These are phyloP conservation scores for Aspergillus coremiiformis DNA, from an alignment of 495 filamentous ascomycete species.

Conservation along the genomic window DNA sequence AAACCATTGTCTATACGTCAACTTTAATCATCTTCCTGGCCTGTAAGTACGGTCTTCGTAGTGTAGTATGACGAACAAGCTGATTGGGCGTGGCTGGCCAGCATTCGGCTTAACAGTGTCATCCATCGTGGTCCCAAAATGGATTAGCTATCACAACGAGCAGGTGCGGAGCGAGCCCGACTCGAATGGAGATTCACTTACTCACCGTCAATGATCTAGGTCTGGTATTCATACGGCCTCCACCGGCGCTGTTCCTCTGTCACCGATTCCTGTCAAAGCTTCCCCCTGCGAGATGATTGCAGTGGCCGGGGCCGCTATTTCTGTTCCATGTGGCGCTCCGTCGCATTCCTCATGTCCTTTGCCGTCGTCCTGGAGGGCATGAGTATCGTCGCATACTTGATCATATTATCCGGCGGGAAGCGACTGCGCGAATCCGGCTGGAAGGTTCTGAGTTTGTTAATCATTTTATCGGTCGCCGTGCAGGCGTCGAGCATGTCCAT, in stretches of 20 bases:
- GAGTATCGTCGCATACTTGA: constrained; percentile 63
- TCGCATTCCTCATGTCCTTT: constrained; percentile 81
- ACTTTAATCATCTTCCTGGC: constrained; percentile 53
- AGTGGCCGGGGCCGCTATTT: constrained; percentile 65
- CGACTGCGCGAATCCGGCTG: constrained; percentile 69
- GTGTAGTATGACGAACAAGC: not conserved
- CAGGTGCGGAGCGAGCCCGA: constrained; percentile 33
- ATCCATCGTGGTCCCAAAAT: constrained; percentile 66
- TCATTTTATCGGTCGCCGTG: constrained; percentile 52
- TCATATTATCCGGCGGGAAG: constrained; percentile 70
- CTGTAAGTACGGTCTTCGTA: constrained; percentile 38
- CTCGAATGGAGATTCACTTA: not conserved
- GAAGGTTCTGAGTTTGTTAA: constrained; percentile 59
- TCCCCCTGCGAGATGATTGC: constrained; percentile 60
- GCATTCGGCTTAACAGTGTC: constrained; percentile 71
- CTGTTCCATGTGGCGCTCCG: constrained; percentile 84
- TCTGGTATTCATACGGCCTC: constrained; percentile 69
- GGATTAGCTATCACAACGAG: constrained; percentile 66
- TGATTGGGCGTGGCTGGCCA: constrained; percentile 22
- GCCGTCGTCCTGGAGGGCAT: constrained; percentile 69
- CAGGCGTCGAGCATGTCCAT: constrained; percentile 67
- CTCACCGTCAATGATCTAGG: constrained; percentile 16
- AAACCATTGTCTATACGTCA: constrained; percentile 50
- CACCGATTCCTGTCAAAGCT: constrained; percentile 47
- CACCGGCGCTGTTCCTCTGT: constrained; percentile 70